Conservation (phyloP, 73 alveolate species). For the Loxodes magnus region DNA sequence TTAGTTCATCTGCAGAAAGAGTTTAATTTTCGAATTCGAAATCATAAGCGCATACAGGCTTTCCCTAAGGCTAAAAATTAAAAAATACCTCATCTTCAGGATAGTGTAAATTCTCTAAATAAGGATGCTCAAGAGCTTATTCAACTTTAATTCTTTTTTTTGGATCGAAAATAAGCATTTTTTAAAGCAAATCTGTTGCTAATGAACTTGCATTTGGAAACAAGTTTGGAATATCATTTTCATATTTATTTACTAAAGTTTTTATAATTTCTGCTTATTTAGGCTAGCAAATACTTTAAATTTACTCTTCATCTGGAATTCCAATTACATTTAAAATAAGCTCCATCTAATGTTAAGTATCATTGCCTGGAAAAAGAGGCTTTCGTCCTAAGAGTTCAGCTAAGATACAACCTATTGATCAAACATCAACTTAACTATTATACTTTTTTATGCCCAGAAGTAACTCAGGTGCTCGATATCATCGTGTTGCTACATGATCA, state of each 20-base stretch:
- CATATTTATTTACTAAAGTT: slow-evolving; percentile 25
- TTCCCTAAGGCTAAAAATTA: slow-evolving; percentile 14
- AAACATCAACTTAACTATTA: slow-evolving; percentile 30
- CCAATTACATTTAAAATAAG: slow-evolving; percentile 28
- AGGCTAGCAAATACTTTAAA: not conserved
- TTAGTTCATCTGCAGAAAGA: slow-evolving; percentile 21
- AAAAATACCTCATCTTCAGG: slow-evolving; percentile 48
- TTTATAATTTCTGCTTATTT: not conserved
- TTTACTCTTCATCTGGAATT: slow-evolving; percentile 18
- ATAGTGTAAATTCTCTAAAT: slow-evolving; percentile 57
- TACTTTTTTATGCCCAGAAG: slow-evolving; percentile 20
- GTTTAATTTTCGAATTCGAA: slow-evolving; percentile 35
- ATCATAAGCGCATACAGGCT: slow-evolving; percentile 27
- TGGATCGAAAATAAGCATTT: slow-evolving; percentile 44
- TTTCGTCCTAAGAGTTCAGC: slow-evolving; percentile 31
- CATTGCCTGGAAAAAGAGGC: slow-evolving; percentile 33
- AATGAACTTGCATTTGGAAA: slow-evolving; percentile 44
- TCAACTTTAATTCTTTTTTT: slow-evolving; percentile 40
- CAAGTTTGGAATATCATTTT: slow-evolving; percentile 34
- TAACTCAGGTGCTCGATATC: slow-evolving; percentile 34
- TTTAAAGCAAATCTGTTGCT: slow-evolving; percentile 53
- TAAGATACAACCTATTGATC: slow-evolving; percentile 44
- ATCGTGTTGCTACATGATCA: slow-evolving; percentile 30
- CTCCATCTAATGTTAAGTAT: slow-evolving; percentile 17
- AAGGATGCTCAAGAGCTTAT: slow-evolving; percentile 57